These are phyloP conservation scores for Gaertneriomyces semiglobifer DNA, from an alignment of 192 early-diverging fungal genomes.

Conservation along the genomic window DNA sequence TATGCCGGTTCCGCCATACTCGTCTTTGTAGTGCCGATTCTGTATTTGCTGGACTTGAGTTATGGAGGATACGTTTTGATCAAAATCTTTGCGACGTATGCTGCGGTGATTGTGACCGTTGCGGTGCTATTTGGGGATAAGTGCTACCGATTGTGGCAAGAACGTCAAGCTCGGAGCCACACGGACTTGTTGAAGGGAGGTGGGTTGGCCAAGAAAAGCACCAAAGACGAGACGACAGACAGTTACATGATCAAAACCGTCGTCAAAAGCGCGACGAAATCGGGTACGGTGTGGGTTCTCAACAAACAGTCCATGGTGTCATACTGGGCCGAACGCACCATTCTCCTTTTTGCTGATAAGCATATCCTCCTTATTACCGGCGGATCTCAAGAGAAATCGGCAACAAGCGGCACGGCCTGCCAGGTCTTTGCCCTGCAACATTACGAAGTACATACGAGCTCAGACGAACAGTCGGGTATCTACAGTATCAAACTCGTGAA, in stretches of 20 bases:
- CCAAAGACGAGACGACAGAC: background rate
- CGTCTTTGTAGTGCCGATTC: background rate
- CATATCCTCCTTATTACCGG: too few relatives aligned
- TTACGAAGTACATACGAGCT: too few relatives aligned
- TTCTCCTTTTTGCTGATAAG: constrained; percentile 12
- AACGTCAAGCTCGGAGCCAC: background rate
- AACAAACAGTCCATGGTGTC: constrained; percentile 6
- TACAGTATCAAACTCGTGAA: too few relatives aligned
- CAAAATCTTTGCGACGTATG: constrained; percentile 15
- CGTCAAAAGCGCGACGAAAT: constrained; percentile 11
- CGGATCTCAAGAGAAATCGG: too few relatives aligned
- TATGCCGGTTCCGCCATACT: constrained; percentile 2
- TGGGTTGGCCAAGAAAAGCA: background rate
- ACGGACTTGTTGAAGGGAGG: background rate
- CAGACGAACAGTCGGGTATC: too few relatives aligned
- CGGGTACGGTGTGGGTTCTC: constrained; percentile 7
- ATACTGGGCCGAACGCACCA: constrained; percentile 10
- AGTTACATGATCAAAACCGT: background rate
- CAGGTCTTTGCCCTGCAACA: too few relatives aligned
- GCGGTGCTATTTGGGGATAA: constrained; percentile 20
- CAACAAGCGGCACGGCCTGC: too few relatives aligned
- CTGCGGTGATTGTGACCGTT: background rate
- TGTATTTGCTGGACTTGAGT: constrained; percentile 11
- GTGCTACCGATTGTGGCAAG: constrained; percentile 10
- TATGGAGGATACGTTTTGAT: background rate